Evolutionary conservation across 495 filamentous ascomycete species (phyloP), one percentile per base, ranked within the genome.

Genomic region (Aspergillus conjunctus): DNA sequence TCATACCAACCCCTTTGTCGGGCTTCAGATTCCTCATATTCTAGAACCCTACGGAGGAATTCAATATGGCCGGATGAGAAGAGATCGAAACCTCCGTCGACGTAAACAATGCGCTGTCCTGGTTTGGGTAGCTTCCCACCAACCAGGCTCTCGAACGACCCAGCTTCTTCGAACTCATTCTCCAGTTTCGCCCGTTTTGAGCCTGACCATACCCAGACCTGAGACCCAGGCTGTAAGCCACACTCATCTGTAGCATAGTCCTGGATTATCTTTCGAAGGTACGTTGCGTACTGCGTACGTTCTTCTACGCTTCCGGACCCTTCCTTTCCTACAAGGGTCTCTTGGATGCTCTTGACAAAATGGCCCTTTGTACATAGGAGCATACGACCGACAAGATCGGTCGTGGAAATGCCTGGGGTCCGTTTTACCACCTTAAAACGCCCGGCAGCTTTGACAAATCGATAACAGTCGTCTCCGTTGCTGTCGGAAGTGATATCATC

Each of bases 11-110:
- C 89, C 20, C 82, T 80, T 51, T 83, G 60, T 56, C 71, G 77
- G 26, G 84, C 91, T 53, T 86, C 73, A 33, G 83, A 75, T 63
- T 90, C 86, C 72, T 98, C 93, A 1, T 80, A 74, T 59, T 85
- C 74, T 9, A 85, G 78, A 18, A 97, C 92, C 43, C 84, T 79
- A 31, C 85, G 85, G 54, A 99, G 81, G 63, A 99, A 98, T 70
- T 94, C 92, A 66, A 98, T 97, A 65, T 99, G 94, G 0, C 94
- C 94, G 46, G 89, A 93, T 7, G 91, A 96, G 78, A 99, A 99
- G 17, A 99, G 85, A 69, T 99, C 94, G 67, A 97, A 99, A 0
- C 92, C 93, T 9, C 94, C 94, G 63, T 97, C 94, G 44, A 98
- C 92, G 73, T 98, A 98, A 26, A 97, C 87, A 20, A 98, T 81